Percentiles rank a stretch among this genome's conserved stretches.
phyloP scores from a whole-genome alignment of 768 basidiomycete genomes.

The Suillus tomentosus region DNA sequence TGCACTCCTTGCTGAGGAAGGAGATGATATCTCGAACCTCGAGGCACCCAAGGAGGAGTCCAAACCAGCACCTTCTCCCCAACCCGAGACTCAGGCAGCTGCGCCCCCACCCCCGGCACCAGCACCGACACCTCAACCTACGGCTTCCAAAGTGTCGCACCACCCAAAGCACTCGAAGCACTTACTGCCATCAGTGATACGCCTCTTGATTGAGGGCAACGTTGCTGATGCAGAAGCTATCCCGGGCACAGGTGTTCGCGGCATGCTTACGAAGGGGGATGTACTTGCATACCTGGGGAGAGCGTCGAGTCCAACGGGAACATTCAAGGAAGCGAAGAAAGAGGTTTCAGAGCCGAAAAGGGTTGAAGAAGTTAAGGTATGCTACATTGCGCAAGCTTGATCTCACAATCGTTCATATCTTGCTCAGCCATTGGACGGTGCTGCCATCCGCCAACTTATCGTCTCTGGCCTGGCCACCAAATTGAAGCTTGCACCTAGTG shows the following conservation, averaged over 20 bases:
- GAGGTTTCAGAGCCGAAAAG: conserved; percentile 33
- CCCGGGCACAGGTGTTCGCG: conserved; percentile 86
- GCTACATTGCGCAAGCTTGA: conserved; percentile 6
- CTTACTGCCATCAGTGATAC: conserved; percentile 88
- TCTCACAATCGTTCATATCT: neutral
- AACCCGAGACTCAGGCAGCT: conserved; percentile 25
- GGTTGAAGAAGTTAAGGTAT: conserved; percentile 43
- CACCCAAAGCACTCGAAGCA: conserved; percentile 59
- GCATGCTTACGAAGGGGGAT: conserved; percentile 97
- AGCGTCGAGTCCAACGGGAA: conserved; percentile 76
- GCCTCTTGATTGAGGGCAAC: conserved; percentile 63
- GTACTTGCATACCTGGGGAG: conserved; percentile 85
- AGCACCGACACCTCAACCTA: conserved; percentile 25
- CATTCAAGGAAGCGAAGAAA: conserved; percentile 54
- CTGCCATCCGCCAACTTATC: conserved; percentile 65
- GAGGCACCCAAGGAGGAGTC: conserved; percentile 53
- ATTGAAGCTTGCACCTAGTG: conserved; percentile 48
- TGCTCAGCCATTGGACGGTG: conserved; percentile 58
- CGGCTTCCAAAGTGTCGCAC: conserved; percentile 36
- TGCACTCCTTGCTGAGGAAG: conserved; percentile 92
- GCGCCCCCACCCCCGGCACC: conserved; percentile 21
- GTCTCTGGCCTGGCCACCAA: conserved; percentile 59
- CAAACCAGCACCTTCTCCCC: conserved; percentile 22
- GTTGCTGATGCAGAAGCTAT: conserved; percentile 65
- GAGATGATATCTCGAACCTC: conserved; percentile 90